Percentiles rank a stretch among this genome's conserved stretches.
Evolutionary conservation across 1,284 basidiomycete species (phyloP).

Genomic region (Austroboletus novae-zelandiae): DNA sequence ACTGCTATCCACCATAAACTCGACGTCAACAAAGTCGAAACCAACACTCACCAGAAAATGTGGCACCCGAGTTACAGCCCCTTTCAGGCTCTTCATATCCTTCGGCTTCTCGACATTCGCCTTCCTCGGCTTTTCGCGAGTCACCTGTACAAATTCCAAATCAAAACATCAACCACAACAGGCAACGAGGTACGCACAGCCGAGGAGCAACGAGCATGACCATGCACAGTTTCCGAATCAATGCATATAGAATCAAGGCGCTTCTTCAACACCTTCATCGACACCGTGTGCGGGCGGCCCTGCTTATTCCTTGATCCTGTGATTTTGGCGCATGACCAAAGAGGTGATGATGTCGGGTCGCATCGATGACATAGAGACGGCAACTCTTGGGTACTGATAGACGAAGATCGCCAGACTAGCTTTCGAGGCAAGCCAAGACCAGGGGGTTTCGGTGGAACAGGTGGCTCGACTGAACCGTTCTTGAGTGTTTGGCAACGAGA

Average conservation of each 20-base stretch:
- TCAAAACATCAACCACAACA: background rate
- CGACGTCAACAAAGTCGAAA: too few relatives aligned
- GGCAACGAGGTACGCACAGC: background rate
- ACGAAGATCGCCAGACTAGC: background rate
- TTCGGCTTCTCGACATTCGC: background rate
- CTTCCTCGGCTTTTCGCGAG: background rate
- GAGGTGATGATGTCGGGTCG: constrained; percentile 1
- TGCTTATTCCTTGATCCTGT: constrained; percentile 7
- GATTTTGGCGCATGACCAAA: constrained; percentile 16
- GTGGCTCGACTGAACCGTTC: background rate
- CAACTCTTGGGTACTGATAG: background rate
- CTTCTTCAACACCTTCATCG: constrained; percentile 6
- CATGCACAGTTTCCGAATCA: constrained; percentile 10
- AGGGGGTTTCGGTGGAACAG: constrained; percentile 5
- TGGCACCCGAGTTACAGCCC: too few relatives aligned
- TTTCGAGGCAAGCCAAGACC: background rate
- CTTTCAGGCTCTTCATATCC: too few relatives aligned
- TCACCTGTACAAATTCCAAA: background rate
- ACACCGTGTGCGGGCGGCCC: background rate
- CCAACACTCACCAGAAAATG: too few relatives aligned
- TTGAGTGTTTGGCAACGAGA: background rate
- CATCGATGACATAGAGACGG: constrained; percentile 1
- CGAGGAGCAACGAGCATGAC: background rate
- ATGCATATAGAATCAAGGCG: constrained; percentile 6
- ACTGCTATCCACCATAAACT: too few relatives aligned